Conservation (phyloP, 352 stramenopile species). For the Plasmopara muralis region DNA sequence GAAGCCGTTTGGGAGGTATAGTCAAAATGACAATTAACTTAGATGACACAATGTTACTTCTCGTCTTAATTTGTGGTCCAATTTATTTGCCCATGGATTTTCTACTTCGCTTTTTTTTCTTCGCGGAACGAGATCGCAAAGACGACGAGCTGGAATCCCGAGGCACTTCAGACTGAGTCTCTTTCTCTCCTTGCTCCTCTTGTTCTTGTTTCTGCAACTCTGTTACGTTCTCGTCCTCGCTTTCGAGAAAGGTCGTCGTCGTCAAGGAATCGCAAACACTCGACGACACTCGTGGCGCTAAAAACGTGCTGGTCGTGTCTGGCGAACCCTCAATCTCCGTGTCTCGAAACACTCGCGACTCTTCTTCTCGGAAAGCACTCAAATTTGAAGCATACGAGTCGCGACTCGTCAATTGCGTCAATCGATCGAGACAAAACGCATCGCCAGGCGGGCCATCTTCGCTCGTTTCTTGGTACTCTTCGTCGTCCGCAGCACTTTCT, state of each 20-base stretch:
- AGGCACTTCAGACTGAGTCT: constrained; percentile 4
- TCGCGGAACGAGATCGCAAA: constrained; percentile 6
- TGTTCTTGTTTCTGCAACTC: constrained; percentile 15
- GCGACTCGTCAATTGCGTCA: constrained; percentile 15
- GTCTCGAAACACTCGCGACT: constrained; percentile 23
- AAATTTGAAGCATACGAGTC: constrained; percentile 30
- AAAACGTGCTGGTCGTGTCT: constrained; percentile 14
- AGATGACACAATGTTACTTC: background rate
- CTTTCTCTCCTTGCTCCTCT: constrained; percentile 6
- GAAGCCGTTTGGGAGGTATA: constrained; percentile 59
- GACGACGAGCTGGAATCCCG: constrained; percentile 8
- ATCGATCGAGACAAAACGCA: constrained; percentile 6
- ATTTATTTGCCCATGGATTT: constrained; percentile 17
- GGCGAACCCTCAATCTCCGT: constrained; percentile 19
- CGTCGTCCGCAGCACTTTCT: constrained; percentile 12
- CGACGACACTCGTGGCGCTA: constrained; percentile 6
- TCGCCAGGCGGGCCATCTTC: constrained; percentile 1
- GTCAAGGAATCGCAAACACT: constrained; percentile 6
- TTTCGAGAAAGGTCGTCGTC: constrained; percentile 19
- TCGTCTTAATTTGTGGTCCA: background rate
- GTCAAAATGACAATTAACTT: background rate
- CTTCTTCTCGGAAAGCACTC: constrained; percentile 11
- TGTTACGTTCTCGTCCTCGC: constrained; percentile 13
- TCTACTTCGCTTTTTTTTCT: constrained; percentile 21
- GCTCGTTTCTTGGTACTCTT: constrained; percentile 19